Base-by-base conservation (phyloP, 2,329 filamentous ascomycete species). In the Periconia digitata region DNA sequence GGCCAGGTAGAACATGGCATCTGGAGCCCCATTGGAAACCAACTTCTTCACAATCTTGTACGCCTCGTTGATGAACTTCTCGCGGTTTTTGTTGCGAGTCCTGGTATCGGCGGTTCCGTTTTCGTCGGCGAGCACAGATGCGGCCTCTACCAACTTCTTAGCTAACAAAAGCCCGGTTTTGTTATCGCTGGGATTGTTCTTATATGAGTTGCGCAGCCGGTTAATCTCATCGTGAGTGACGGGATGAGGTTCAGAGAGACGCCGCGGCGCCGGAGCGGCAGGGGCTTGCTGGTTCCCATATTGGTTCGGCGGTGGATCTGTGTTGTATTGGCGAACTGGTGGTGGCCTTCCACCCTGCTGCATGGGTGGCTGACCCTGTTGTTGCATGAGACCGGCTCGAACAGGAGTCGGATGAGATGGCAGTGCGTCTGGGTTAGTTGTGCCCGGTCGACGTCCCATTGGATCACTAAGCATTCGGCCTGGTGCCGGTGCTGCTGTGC, bases 1-100 rank as follows among this genome's bases (percentile, higher is more conserved):
- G 17, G 92, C 94, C 44, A 96, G 74, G 60, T 90, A 90, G 73
- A 99, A 99, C 85, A 96, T 95, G 23, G 92, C 92, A 8, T 95
- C 91, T 0, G 84, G 74, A 61, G 92, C 89, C 51, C 88, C 85
- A 12, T 78, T 78, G 43, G 81, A 81, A 7, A 86, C 84, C 8
- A 97, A 79, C 70, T 95, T 96, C 76, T 96, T 96, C 37, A 97
- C 76, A 20, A 92, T 85, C 72, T 96, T 97, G 67, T 94, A 85
- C 1, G 90, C 90, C 65, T 97, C 94, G 56, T 86, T 75, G 15
- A 92, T 77, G 67, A 92, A 97, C 48, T 86, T 86, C 60, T 97
- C 92, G 23, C 90, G 86, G 53, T 82, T 84, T 66, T 82, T 85
- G 53, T 76, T 77, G 29, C 77, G 79, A 1, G 80, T 78, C 47